Evolutionary conservation across 2,329 filamentous ascomycete species (phyloP).

Genomic region (Trichoderma semiorbis): DNA sequence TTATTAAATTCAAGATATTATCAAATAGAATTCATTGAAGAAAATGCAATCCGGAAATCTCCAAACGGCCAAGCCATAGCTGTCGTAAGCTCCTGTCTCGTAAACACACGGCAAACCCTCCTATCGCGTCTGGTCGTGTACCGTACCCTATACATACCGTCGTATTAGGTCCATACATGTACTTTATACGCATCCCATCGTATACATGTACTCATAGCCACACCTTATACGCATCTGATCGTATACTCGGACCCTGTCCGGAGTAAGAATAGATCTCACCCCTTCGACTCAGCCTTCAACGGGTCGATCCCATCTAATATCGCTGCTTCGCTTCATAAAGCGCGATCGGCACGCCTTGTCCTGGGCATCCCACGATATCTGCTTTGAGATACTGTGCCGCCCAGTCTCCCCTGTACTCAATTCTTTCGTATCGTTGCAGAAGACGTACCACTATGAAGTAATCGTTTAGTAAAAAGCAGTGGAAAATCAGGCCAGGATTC

Average conservation of each 20-base stretch:
- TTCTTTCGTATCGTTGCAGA: slow-evolving; percentile 55
- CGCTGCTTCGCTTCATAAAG: slow-evolving; percentile 30
- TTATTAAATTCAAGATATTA: not conserved
- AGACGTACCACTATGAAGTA: slow-evolving; percentile 42
- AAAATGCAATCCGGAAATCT: not conserved
- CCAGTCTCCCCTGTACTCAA: slow-evolving; percentile 49
- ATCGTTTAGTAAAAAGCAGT: not conserved
- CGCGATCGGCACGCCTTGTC: slow-evolving; percentile 41
- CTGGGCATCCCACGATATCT: slow-evolving; percentile 43
- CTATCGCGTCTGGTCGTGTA: not conserved
- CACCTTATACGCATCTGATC: not conserved
- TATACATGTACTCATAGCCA: not conserved
- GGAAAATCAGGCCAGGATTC: not conserved
- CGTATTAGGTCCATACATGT: not conserved
- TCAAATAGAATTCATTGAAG: not conserved
- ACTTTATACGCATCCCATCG: not conserved
- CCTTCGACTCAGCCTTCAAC: not conserved
- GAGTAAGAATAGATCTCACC: not conserved
- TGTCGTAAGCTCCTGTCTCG: not conserved
- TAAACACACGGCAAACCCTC: not conserved
- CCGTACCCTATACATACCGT: not conserved
- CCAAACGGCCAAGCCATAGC: not conserved
- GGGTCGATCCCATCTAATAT: not conserved
- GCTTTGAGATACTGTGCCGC: slow-evolving; percentile 42
- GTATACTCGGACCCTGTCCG: not conserved